These are phyloP conservation scores for Silybum marianum DNA, from an alignment of 129 eudicot species.

Conservation along the genomic window DNA sequence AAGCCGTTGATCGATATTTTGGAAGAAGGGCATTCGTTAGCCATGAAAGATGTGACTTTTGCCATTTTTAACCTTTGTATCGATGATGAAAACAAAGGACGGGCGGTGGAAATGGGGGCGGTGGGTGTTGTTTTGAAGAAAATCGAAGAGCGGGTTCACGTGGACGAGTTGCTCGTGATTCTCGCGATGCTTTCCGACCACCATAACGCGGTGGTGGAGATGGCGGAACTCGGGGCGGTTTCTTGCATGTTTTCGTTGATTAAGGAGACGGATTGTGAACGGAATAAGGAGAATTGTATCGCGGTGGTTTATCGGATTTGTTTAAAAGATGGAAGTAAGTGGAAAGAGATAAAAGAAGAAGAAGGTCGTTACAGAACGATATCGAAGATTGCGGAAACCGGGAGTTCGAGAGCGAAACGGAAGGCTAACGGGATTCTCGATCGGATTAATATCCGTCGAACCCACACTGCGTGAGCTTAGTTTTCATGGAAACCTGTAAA, in stretches of 20 bases:
- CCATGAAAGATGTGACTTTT: slow-evolving; percentile 82
- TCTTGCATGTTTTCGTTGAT: slow-evolving; percentile 63
- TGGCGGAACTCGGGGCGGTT: slow-evolving; percentile 74
- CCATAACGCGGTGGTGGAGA: slow-evolving; percentile 70
- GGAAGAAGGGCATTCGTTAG: slow-evolving; percentile 68
- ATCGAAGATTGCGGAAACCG: slow-evolving; percentile 64
- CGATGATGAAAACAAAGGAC: slow-evolving; percentile 65
- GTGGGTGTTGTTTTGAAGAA: slow-evolving; percentile 69
- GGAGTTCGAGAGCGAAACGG: slow-evolving; percentile 88
- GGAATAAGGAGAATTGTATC: slow-evolving; percentile 75
- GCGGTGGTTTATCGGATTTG: slow-evolving; percentile 64
- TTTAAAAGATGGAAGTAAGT: slow-evolving; percentile 61
- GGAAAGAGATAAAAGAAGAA: slow-evolving; percentile 78
- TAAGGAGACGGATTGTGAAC: slow-evolving; percentile 61
- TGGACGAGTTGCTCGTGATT: slow-evolving; percentile 75
- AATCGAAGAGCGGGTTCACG: slow-evolving; percentile 47
- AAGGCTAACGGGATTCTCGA: slow-evolving; percentile 86
- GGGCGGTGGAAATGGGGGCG: slow-evolving; percentile 78
- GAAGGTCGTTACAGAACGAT: slow-evolving; percentile 60
- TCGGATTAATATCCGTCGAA: slow-evolving; percentile 43
- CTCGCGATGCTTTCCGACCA: slow-evolving; percentile 89
- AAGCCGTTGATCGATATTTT: slow-evolving; percentile 65
- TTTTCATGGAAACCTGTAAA: too few relatives aligned
- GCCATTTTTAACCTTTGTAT: slow-evolving; percentile 81
- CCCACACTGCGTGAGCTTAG: too few relatives aligned